Base-by-base conservation (phyloP, 306 rosid genomes). In the Citrullus amarus region DNA sequence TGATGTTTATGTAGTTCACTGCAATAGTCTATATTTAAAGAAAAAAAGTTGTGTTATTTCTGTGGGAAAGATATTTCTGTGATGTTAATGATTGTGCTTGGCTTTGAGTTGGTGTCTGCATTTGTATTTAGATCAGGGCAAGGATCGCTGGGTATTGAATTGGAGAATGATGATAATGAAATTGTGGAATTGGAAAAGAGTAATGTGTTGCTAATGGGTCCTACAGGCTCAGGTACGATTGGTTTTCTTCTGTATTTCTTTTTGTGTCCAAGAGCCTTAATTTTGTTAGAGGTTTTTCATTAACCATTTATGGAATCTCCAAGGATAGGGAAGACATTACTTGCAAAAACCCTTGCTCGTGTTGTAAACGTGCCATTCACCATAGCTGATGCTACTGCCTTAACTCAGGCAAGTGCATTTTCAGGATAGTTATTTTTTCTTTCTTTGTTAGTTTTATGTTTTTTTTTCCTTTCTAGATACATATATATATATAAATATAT, bases 301-400 rank as follows among this genome's bases (percentile, higher is more conserved):
- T 73, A 5, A 73, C 28, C 28, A 51, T 73, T 25, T 51, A 48
- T 48, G 60, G n/a, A 15, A 25, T 51, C 70, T 79, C 74, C 53
- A 84, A 82, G 79, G 79, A 84, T 81, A 88, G 96, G 96, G 81
- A 90, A 90, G 87, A 90, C 92, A 6, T 71, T 90, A 81, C 96
- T 90, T 53, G 96, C 96, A 46, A 90, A 90, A 90, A 88, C 96
- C 55, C 92, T 90, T 11, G 96, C 96, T 57, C 88, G 91, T 10
- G 81, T 88, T 48, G 92, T 87, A 25, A 90, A 90, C 71, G 96
- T 90, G 7, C 96, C 96, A 2, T 88, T 90, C 85, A 89, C 90
- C 78, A 85, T 90, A 63, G 91, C 88, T 46, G 96, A 90, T 83
- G 90, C 92, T 56, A 90, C 96, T n/a, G 79, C 92, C 9, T 80